These are phyloP conservation scores for Aspergillus niger DNA, from an alignment of 2,329 filamentous ascomycete genomes.

Conservation along the genomic window DNA sequence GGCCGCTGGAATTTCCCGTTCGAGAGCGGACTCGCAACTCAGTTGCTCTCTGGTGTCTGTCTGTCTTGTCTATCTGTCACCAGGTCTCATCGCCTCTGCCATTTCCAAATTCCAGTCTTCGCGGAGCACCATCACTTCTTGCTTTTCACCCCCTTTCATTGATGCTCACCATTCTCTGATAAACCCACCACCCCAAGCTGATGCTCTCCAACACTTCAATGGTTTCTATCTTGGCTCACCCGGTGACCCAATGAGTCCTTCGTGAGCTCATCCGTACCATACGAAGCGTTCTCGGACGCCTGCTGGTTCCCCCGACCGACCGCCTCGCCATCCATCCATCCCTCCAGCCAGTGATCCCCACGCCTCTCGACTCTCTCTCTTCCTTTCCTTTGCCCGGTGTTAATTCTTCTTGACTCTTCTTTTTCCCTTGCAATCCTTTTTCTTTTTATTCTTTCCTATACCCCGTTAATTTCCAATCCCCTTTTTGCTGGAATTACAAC, in stretches of 20 bases:
- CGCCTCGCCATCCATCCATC: slow-evolving; percentile 29
- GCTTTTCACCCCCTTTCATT: background rate
- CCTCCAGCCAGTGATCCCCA: slow-evolving; percentile 14
- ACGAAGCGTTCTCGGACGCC: background rate
- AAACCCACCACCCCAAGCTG: background rate
- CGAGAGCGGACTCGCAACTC: background rate
- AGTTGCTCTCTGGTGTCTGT: background rate
- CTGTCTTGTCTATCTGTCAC: background rate
- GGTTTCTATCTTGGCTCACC: background rate
- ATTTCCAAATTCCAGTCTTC: background rate
- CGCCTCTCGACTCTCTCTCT: slow-evolving; percentile 11
- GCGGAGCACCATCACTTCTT: background rate
- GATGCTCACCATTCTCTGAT: background rate
- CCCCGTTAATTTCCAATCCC: background rate
- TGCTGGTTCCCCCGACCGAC: slow-evolving; percentile 24
- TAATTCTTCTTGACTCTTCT: background rate
- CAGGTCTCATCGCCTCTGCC: background rate
- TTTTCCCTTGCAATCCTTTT: background rate
- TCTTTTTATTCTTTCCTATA: slow-evolving; percentile 4
- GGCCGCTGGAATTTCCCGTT: background rate
- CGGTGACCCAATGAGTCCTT: slow-evolving; percentile 3
- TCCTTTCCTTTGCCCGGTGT: slow-evolving; percentile 6
- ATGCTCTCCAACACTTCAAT: background rate
- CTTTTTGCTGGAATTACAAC: slow-evolving; percentile 12
- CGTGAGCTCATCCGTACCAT: background rate